phyloP scores from a whole-genome alignment of 1,284 basidiomycete species.

The Leucoagaricus sp. region DNA sequence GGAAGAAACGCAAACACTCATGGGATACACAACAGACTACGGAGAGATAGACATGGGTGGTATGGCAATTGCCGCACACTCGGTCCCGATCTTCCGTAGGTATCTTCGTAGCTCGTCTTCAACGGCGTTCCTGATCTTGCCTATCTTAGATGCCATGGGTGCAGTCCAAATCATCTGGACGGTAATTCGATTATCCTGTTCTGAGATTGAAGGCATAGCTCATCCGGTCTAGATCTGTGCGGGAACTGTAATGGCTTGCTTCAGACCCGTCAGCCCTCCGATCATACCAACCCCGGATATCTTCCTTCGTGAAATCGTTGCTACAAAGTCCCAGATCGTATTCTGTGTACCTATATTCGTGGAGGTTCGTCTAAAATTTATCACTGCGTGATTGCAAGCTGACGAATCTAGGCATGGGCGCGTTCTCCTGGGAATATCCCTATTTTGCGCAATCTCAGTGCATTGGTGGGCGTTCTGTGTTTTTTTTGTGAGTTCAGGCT shows the following conservation, averaged over 20 bases:
- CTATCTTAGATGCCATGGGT: constrained; percentile 5
- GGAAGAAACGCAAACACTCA: not conserved
- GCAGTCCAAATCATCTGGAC: not conserved
- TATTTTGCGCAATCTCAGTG: not conserved
- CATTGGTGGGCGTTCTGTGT: not conserved
- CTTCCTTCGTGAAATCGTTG: constrained; percentile 1
- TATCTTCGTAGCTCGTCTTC: not conserved
- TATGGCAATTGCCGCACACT: constrained; percentile 6
- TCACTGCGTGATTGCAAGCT: not conserved
- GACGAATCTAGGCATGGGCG: not conserved
- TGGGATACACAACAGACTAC: not conserved
- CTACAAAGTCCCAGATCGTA: constrained; percentile 3
- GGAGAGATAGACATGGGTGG: constrained; percentile 5
- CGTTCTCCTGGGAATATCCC: constrained; percentile 1
- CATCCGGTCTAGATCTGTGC: not conserved
- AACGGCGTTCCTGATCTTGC: not conserved
- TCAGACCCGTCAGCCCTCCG: constrained; percentile 6
- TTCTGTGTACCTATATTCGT: constrained; percentile 10
- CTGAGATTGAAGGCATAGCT: not conserved
- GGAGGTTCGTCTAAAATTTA: not conserved
- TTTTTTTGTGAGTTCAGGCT: not conserved
- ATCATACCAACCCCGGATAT: constrained; percentile 11
- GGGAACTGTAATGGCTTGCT: constrained; percentile 6
- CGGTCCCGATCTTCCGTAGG: constrained; percentile 9
- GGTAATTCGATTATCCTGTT: not conserved